Evolutionary conservation across 257 asterid species (phyloP), one percentile per base, ranked within the genome.

Genomic region (Catharanthus roseus): DNA sequence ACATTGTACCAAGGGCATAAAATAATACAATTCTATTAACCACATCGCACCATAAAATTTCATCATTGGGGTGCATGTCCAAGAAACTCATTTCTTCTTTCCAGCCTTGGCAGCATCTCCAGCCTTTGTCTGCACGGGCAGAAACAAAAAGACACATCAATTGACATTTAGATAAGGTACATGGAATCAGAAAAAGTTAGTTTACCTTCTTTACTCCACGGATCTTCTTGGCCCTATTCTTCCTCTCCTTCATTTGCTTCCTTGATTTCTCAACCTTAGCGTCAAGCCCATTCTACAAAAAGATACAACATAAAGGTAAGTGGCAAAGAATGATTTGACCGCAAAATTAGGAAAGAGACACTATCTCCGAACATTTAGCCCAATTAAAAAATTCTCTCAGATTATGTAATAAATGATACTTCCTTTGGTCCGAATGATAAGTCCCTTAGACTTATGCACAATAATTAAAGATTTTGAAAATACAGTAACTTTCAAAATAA

Each of bases 161-260:
- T 41, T 23, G 21, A 3, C 55, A 26, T 21, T 18, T 10, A 63
- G 61, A 33, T 9, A 36, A 34, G 38, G 34, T n/a, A 65, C 28
- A 65, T 21, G 68, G 50, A 24, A 16, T 29, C 8, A 24, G 54
- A 12, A 3, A 41, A 65, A 65, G 10, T n/a, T 42, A 15, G 7
- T 18, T 24, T 75, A 89, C 97, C 95, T 91, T 91, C 89, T 91
- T 91, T 21, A 91, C 95, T 84, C 97, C 97, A 41, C 97, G 95
- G 63, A 91, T 77, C 82, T 91, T 91, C 87, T 86, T 89, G 12
- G 96, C 82, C 57, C 97, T 84, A 85, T 91, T 91, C 83, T 91
- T 91, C 64, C 97, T 80, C 73, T 91, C 97, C 81, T 91, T 91
- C 88, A 91, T 75, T 68, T 91, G 97, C 69, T 91, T 91, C 80